A percentile compares a stretch with the other conserved stretches of the same genome.
These are phyloP conservation scores for Naumovozyma castellii DNA, from an alignment of 805 yeast genomes.

Conservation along the genomic window DNA sequence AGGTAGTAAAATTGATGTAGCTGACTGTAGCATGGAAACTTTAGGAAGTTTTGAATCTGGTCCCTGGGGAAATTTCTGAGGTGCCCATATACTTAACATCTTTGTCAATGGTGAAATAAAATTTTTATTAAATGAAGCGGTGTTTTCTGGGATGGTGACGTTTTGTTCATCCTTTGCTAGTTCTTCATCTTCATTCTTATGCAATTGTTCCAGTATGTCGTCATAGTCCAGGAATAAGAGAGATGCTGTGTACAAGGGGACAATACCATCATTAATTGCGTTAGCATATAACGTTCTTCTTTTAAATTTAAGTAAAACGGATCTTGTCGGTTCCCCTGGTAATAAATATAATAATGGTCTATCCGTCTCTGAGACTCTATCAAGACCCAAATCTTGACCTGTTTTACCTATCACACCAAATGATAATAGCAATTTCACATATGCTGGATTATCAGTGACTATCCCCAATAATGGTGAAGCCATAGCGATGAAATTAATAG, in stretches of 20 bases:
- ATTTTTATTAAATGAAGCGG: constrained; percentile 21
- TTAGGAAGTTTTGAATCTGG: constrained; percentile 40
- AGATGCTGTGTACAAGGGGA: constrained; percentile 66
- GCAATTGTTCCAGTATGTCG: constrained; percentile 30
- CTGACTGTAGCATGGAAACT: constrained; percentile 60
- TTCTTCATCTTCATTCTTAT: constrained; percentile 15
- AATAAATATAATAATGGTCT: constrained; percentile 50
- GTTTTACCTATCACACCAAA: constrained; percentile 75
- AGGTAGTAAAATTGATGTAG: constrained; percentile 56
- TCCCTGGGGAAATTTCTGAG: constrained; percentile 12
- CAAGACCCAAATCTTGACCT: constrained; percentile 67
- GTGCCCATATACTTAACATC: constrained; percentile 36
- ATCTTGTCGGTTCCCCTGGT: constrained; percentile 55
- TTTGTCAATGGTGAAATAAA: constrained; percentile 37
- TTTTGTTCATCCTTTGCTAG: constrained; percentile 1
- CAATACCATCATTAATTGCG: constrained; percentile 71
- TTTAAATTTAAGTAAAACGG: constrained; percentile 43
- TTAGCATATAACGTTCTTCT: constrained; percentile 70
- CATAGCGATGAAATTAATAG: constrained; percentile 59
- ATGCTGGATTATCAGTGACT: constrained; percentile 68
- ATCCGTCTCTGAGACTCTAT: constrained; percentile 33
- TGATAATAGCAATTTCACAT: constrained; percentile 56
- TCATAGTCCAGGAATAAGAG: constrained; percentile 59
- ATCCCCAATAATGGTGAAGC: constrained; percentile 74
- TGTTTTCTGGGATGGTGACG: constrained; percentile 6